A percentile compares a stretch with the other conserved stretches of the same genome.
phyloP scores from a whole-genome alignment of 164 flowering plant genomes.

The Macadamia integrifolia region DNA sequence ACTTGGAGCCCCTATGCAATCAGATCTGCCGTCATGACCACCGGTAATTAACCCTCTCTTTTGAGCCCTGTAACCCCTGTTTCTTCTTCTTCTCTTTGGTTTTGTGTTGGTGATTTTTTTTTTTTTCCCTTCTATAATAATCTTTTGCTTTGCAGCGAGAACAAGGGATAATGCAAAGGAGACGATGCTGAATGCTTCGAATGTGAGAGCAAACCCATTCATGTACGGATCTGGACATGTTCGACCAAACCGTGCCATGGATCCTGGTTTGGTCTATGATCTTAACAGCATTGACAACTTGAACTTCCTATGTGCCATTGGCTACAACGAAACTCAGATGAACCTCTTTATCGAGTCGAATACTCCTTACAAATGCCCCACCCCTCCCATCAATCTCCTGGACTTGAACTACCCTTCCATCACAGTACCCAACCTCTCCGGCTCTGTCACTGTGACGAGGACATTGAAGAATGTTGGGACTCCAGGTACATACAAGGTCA shows the following conservation, averaged over 20 bases:
- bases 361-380: conserved; percentile 8
- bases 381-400: conserved; percentile 11
- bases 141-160: conserved; percentile 27
- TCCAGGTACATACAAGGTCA: conserved; percentile 32
- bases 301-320: conserved; percentile 46
- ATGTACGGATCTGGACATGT: conserved; percentile 48
- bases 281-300: conserved; percentile 35
- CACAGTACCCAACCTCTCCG: conserved; percentile 29
- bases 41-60: no score
- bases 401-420: conserved; percentile 64
- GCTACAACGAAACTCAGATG: conserved; percentile 14
- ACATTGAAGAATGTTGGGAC: conserved; percentile 51
- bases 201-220: conserved; percentile 35
- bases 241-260: conserved; percentile 41
- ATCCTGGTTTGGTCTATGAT: conserved; percentile 66
- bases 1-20: conserved; percentile 33
- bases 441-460: conserved; percentile 30
- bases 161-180: conserved; percentile 29
- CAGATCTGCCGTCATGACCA: conserved; percentile 10
- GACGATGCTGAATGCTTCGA: conserved; percentile 23
- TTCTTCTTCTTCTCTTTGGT: background rate
- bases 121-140: background rate
- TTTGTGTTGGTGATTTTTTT: background rate
- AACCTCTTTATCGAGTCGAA: background rate
- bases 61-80: no score